Conservation (phyloP, 1,139 yeast genomes). For the Saccharomyces uvarum region DNA sequence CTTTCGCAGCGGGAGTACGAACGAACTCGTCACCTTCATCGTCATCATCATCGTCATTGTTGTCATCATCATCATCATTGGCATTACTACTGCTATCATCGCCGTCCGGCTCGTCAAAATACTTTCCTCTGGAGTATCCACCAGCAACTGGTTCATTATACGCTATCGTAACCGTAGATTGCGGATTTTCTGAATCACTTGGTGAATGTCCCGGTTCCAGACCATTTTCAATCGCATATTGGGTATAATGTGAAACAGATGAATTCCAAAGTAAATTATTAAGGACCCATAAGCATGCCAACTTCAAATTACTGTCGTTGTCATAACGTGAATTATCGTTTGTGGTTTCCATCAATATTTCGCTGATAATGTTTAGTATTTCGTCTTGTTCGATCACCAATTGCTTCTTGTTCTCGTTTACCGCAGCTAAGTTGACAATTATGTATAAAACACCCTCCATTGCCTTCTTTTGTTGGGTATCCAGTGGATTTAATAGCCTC, state of each 20-base stretch:
- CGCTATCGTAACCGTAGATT: not conserved
- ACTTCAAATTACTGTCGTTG: slow-evolving; percentile 37
- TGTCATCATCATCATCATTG: slow-evolving; percentile 27
- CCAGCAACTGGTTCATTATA: not conserved
- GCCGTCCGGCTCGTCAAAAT: slow-evolving; percentile 4
- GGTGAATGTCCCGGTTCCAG: slow-evolving; percentile 9
- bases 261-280: slow-evolving; percentile 50
- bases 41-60: slow-evolving; percentile 19
- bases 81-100: slow-evolving; percentile 2
- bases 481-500: slow-evolving; percentile 21
- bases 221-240: slow-evolving; percentile 8
- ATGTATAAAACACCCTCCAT: slow-evolving; percentile 44
- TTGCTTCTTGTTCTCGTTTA: slow-evolving; percentile 43
- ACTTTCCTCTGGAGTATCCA: not conserved
- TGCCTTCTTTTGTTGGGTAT: slow-evolving; percentile 32
- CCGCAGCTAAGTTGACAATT: slow-evolving; percentile 52
- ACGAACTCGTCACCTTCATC: slow-evolving; percentile 20
- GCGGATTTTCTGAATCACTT: slow-evolving; percentile 10
- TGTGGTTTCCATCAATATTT: slow-evolving; percentile 24
- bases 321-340: slow-evolving; percentile 27
- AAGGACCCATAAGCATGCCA: slow-evolving; percentile 52
- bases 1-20: slow-evolving; percentile 10
- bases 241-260: slow-evolving; percentile 12
- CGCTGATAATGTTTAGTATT: slow-evolving; percentile 36
- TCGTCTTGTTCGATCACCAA: slow-evolving; percentile 37